Evolutionary conservation across 139 green algal species (phyloP).

Genomic region (Chlamydomonas schloesseri): DNA sequence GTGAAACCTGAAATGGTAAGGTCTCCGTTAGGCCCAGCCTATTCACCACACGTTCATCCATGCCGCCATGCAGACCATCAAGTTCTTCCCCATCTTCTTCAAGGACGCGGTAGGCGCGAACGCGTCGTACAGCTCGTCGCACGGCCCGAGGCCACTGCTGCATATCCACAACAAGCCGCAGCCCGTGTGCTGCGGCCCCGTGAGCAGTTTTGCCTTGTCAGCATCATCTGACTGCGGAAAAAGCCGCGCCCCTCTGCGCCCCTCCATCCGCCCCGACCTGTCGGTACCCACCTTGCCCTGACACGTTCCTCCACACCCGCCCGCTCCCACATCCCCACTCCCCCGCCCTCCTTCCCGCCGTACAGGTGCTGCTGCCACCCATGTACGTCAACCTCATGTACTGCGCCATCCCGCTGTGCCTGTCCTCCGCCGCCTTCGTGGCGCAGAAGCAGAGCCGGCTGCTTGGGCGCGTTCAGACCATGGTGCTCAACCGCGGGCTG

Average conservation of each 20-base stretch:
- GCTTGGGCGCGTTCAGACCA: constrained; percentile 47
- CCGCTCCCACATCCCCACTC: not conserved
- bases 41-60: no score
- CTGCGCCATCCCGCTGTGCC: constrained; percentile 43
- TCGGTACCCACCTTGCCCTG: no score
- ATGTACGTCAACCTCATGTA: constrained; percentile 53
- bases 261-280: no score
- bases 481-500: constrained; percentile 50
- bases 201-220: no score
- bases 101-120: constrained; percentile 44
- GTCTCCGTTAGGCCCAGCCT: no score
- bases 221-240: no score
- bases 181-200: no score
- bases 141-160: no score
- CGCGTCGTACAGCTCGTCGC: no score
- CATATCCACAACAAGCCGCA: not conserved
- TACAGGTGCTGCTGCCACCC: constrained; percentile 38
- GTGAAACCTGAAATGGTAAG: no score
- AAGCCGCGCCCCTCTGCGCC: no score
- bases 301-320: not conserved
- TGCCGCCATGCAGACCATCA: constrained; percentile 60
- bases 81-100: constrained; percentile 80
- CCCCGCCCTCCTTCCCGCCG: not conserved
- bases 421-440: not conserved
- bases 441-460: constrained; percentile 18